Percentiles rank a stretch among this genome's conserved stretches.
These are phyloP conservation scores for Salvia hispanica DNA, from an alignment of 257 asterid genomes.

Conservation along the genomic window DNA sequence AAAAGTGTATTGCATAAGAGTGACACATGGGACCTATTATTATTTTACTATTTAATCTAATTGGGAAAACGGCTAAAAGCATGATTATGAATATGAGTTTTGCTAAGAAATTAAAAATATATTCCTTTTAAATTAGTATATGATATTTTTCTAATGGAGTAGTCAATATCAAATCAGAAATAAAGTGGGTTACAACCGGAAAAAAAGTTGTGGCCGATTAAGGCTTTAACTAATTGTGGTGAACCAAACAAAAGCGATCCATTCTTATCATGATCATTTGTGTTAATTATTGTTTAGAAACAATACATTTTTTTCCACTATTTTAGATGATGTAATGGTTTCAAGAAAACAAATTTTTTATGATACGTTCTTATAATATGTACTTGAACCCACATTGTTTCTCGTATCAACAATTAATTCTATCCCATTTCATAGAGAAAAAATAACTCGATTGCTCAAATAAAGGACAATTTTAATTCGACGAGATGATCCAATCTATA, in stretches of 20 bases:
- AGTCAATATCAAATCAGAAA: not conserved
- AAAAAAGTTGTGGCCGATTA: not conserved
- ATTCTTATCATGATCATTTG: not conserved
- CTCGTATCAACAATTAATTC: no score
- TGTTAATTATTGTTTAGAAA: no score
- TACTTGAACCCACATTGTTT: no score
- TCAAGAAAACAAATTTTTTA: no score
- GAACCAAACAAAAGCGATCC: not conserved
- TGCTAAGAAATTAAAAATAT: not conserved
- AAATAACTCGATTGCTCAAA: no score
- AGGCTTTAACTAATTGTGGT: not conserved
- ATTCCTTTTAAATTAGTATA: not conserved
- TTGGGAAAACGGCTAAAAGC: constrained; percentile 17
- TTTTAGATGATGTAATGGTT: no score
- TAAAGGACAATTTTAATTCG: no score
- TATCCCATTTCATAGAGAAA: no score
- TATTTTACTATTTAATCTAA: constrained; percentile 4
- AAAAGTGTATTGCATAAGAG: not conserved
- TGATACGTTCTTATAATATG: no score
- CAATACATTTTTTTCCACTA: no score
- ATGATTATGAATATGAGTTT: not conserved
- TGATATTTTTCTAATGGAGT: not conserved
- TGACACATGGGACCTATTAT: constrained; percentile 12
- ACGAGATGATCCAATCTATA: no score
- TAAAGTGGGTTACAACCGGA: not conserved